A percentile compares a stretch with the other conserved stretches of the same genome.
These are phyloP conservation scores for Jasminum sambac DNA, from an alignment of 257 asterid genomes.

Conservation along the genomic window DNA sequence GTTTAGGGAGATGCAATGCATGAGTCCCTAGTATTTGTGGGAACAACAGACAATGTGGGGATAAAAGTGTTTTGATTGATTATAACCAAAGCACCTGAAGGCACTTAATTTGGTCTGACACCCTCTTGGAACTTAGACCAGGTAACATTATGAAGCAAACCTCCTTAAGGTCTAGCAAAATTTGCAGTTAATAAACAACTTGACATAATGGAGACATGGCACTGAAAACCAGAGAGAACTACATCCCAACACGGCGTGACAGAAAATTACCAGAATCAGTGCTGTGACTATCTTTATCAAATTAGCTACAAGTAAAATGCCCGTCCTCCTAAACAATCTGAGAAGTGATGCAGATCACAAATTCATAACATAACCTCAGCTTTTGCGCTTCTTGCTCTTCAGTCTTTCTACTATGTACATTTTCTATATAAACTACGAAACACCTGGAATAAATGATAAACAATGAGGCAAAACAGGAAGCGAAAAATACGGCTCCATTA, in stretches of 20 bases:
- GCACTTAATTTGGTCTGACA: neutral
- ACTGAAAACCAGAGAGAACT: conserved; percentile 17
- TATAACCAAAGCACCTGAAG: too few species aligned
- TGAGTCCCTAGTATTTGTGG: too few species aligned
- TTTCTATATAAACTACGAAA: conserved; percentile 1
- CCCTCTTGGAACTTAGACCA: neutral
- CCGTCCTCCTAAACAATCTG: conserved; percentile 19
- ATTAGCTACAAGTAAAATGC: conserved; percentile 9
- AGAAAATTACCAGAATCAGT: neutral
- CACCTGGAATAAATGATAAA: conserved; percentile 22
- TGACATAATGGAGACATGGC: conserved; percentile 23
- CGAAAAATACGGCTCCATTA: conserved; percentile 8
- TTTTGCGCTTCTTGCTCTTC: conserved; percentile 21
- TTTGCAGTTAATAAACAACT: neutral
- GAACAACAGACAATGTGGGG: too few species aligned
- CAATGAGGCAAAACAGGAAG: conserved; percentile 19
- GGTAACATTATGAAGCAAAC: neutral
- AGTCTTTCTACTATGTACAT: neutral
- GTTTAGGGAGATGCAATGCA: too few species aligned
- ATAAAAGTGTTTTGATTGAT: too few species aligned
- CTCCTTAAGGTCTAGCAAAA: neutral
- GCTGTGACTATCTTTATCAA: neutral
- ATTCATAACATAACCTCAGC: conserved; percentile 18
- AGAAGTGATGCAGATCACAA: conserved; percentile 9
- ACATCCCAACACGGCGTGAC: conserved; percentile 16